These are phyloP conservation scores for Nicotiana benthamiana DNA, from an alignment of 257 asterid species.

Conservation along the genomic window DNA sequence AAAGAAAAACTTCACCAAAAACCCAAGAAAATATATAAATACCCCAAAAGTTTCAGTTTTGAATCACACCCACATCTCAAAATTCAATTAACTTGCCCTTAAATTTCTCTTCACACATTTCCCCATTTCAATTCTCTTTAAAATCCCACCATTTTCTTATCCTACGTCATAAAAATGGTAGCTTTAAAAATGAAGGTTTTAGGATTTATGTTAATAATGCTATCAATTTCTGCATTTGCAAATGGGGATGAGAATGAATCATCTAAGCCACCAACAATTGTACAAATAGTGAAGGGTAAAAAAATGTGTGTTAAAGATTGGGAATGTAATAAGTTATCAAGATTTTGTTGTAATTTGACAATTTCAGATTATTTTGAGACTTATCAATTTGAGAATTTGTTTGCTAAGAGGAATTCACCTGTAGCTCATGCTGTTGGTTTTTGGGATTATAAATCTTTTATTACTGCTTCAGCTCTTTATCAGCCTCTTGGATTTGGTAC, in stretches of 20 bases:
- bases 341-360: constrained; percentile 69
- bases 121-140: not conserved
- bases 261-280: constrained; percentile 27
- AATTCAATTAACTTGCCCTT: not conserved
- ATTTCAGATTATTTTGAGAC: constrained; percentile 60
- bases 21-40: not conserved
- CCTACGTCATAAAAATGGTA: constrained; percentile 11
- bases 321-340: constrained; percentile 59
- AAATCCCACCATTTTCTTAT: too few species aligned
- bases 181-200: constrained; percentile 15
- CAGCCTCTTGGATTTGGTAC: constrained; percentile 89
- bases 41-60: not conserved
- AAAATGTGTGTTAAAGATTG: constrained; percentile 59
- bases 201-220: constrained; percentile 20
- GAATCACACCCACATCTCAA: not conserved
- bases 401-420: constrained; percentile 65
- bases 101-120: not conserved
- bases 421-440: constrained; percentile 70
- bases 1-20: constrained; percentile 6
- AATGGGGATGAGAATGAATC: constrained; percentile 21
- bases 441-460: constrained; percentile 77
- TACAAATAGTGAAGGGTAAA: constrained; percentile 54
- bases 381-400: constrained; percentile 67
- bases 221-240: not conserved
- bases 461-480: constrained; percentile 51